A percentile compares a stretch with the other conserved stretches of the same genome.
phyloP scores from a whole-genome alignment of 2,329 filamentous ascomycete genomes.

The Colletotrichum trifolii region DNA sequence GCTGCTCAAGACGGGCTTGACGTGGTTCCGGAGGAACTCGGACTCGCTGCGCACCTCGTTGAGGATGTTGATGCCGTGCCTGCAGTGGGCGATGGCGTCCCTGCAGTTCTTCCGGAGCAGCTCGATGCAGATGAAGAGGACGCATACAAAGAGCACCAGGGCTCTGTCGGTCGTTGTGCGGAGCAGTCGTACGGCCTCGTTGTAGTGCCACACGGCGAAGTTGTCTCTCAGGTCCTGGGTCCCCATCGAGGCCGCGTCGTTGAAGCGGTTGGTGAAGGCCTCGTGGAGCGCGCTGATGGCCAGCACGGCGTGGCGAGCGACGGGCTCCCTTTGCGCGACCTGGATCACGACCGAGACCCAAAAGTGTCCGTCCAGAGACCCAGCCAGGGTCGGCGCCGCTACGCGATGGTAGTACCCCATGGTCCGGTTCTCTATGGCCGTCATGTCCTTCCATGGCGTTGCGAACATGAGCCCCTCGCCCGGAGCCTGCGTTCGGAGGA shows the following conservation, averaged over 20 bases:
- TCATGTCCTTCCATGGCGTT: neutral
- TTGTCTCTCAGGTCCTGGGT: neutral
- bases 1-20: conserved; percentile 6
- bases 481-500: neutral
- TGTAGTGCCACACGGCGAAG: conserved; percentile 37
- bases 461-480: neutral
- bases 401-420: conserved; percentile 37
- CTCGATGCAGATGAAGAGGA: conserved; percentile 38
- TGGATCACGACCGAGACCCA: conserved; percentile 37
- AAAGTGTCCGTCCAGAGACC: conserved; percentile 39
- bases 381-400: conserved; percentile 34
- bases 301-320: conserved; percentile 40
- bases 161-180: conserved; percentile 24
- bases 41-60: conserved; percentile 15
- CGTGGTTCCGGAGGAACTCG: conserved; percentile 6
- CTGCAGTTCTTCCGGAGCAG: conserved; percentile 10
- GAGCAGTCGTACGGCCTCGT: conserved; percentile 35
- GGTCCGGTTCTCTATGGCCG: conserved; percentile 29
- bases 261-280: neutral
- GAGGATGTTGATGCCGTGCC: conserved; percentile 26
- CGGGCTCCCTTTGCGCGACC: conserved; percentile 36
- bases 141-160: conserved; percentile 37
- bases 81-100: conserved; percentile 19
- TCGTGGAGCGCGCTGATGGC: conserved; percentile 38
- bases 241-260: too few species aligned